Percentiles rank a stretch among this genome's conserved stretches.
Conservation (phyloP, 495 filamentous ascomycete genomes). For the Trichoderma erinaceum region DNA sequence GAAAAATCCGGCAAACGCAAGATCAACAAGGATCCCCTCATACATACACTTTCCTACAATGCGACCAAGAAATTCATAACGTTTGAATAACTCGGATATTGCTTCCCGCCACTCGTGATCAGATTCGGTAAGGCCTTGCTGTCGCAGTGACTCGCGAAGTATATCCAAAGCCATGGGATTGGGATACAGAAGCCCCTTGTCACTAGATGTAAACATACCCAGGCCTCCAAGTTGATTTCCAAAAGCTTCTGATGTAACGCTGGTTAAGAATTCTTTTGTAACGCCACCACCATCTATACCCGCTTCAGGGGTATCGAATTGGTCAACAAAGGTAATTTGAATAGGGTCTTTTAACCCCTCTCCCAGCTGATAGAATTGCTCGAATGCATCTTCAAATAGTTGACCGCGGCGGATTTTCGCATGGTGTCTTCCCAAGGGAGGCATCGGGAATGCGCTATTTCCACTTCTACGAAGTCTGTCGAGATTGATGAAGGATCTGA, state of each 20-base stretch:
- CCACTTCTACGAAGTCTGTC: constrained; percentile 66
- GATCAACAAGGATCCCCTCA: constrained; percentile 92
- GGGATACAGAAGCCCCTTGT: constrained; percentile 83
- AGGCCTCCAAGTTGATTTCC: constrained; percentile 32
- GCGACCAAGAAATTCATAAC: constrained; percentile 88
- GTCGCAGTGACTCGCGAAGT: constrained; percentile 51
- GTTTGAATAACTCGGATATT: constrained; percentile 57
- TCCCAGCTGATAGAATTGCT: constrained; percentile 74
- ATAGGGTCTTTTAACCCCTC: constrained; percentile 92
- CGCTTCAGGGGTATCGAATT: constrained; percentile 79
- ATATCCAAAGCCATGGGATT: constrained; percentile 78
- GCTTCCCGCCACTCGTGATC: constrained; percentile 47
- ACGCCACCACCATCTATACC: constrained; percentile 97
- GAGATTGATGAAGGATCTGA: constrained; percentile 79
- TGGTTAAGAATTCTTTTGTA: constrained; percentile 95
- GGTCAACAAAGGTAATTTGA: constrained; percentile 93
- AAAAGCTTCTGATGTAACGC: constrained; percentile 84
- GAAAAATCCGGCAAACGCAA: constrained; percentile 93
- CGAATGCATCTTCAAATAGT: constrained; percentile 79
- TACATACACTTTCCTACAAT: constrained; percentile 97
- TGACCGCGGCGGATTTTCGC: constrained; percentile 75
- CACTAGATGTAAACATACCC: constrained; percentile 74
- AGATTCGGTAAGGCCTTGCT: constrained; percentile 45
- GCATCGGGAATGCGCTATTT: constrained; percentile 24
- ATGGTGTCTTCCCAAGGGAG: constrained; percentile 53